phyloP scores from a whole-genome alignment of 2,329 filamentous ascomycete genomes.

The Parafenestella ontariensis region DNA sequence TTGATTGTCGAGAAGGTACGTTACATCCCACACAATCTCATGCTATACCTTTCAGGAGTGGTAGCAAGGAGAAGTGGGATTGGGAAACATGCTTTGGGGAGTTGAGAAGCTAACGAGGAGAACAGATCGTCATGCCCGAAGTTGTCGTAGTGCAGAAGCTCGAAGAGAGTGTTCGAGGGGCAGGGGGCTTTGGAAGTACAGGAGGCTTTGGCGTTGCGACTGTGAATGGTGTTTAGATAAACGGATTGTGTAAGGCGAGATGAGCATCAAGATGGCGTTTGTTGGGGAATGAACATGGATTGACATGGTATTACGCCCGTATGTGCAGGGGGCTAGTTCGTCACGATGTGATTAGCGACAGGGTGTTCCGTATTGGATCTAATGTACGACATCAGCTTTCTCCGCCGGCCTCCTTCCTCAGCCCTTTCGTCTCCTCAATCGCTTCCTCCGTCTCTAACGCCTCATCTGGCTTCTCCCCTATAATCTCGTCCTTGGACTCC shows the following conservation, averaged over 20 bases:
- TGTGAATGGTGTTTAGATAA: constrained; percentile 1
- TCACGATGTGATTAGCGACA: neutral
- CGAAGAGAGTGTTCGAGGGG: constrained; percentile 88
- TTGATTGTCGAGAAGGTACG: constrained; percentile 81
- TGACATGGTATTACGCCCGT: too few relatives aligned
- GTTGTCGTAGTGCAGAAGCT: constrained; percentile 88
- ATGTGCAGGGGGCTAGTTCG: too few relatives aligned
- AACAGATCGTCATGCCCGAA: constrained; percentile 86
- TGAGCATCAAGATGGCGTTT: neutral
- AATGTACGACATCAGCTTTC: neutral
- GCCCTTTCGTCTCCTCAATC: neutral
- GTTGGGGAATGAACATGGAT: too few relatives aligned
- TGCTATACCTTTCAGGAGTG: too few relatives aligned
- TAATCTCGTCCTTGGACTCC: neutral
- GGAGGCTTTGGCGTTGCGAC: constrained; percentile 41
- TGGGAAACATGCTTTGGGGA: constrained; percentile 5
- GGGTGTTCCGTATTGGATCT: neutral
- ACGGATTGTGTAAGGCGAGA: too few relatives aligned
- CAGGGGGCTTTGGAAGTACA: constrained; percentile 65
- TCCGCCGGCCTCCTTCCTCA: neutral
- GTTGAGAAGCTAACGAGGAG: constrained; percentile 1
- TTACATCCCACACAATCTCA: neutral
- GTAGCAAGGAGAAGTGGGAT: too few relatives aligned
- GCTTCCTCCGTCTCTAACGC: neutral
- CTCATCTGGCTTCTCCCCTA: neutral